Evolutionary conservation across 805 yeast species (phyloP), one percentile per base, ranked within the genome.

Genomic region (Kuraishia ogatae): DNA sequence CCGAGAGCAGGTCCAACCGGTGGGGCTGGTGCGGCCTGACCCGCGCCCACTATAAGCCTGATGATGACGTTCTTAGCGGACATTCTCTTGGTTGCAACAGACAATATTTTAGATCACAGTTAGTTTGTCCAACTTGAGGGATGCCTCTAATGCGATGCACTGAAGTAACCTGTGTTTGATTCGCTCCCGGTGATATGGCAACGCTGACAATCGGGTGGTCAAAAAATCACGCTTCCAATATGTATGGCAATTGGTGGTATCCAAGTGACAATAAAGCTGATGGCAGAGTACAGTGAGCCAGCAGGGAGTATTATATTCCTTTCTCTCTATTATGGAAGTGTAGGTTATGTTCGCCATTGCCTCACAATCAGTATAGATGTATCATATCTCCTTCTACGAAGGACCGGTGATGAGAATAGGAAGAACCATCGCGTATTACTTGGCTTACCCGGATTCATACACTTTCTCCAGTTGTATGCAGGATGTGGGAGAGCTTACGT

Each of bases 1-100:
- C 99, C 99, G 52, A 94, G 77, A 0, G 98, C 99, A 50, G 99
- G 99, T 61, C 99, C 99, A 28, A 94, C 98, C 6, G 99, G 99
- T 28, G 99, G 99, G 1, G 97, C 86, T 48, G 99, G 98, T 1
- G 97, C 94, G 0, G 99, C 99, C 69, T 91, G 89, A 2, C 98
- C 98, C 4, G 99, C 98, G 8, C 93, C 97, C 2, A 93, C 98
- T 53, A 93, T 84, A 58, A 93, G 81, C 71, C 93, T 94, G 54
- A 93, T 90, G 62, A 92, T 66, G 47, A 85, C 74, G 67, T 83
- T 86, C 46, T 54, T 56, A 26, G 66, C 65, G 52, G 66, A 65
- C 68, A 65, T 63, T 2, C 49, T 54, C 48, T 21, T 28, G 22
- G 50, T 48, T 13, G 7, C 6, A 48, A n/a, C n/a, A n/a, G n/a